Evolutionary conservation across 2,329 filamentous ascomycete genomes (phyloP), one percentile per base, ranked within the genome.

Genomic region (Tolypocladium tundrense): DNA sequence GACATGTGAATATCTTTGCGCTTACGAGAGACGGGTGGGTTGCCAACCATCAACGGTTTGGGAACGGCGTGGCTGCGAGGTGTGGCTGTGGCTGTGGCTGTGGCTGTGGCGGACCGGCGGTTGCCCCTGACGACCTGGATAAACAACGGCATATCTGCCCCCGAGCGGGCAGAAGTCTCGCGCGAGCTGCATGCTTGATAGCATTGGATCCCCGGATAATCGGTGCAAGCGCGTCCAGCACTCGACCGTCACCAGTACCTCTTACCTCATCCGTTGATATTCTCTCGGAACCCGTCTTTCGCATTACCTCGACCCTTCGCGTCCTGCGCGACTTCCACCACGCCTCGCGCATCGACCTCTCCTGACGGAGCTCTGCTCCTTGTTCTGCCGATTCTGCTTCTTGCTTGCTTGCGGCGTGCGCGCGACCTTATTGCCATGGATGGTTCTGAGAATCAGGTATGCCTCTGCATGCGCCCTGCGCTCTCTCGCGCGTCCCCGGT

Each of bases 281-380:
- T 13, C 31, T 51, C 31, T 35, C 9, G 3, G 27, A 16, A 19
- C 16, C 8, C 33, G 14, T 24, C 21, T 33, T 14, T n/a, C 19
- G 14, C 33, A 27, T 21, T 16, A 11, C 31, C 31, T 19, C 43
- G 43, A 51, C 45, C 24, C 35, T 31, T 51, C 37, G 48, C 48
- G 48, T 51, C 16, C 27, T 10, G 48, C 27, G 48, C 16, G 19
- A n/a, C 55, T 55, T 64, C 63, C 62, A 64, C 59, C 55, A 66
- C 64, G 61, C 64, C 67, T 61, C 65, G 66, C 53, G 62, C 68
- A 60, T 65, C 58, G 21, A 41, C 58, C 35, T 51, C 53, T 58
- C 56, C 59, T 60, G 61, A 64, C 67, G 73, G 73, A 68, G 70
- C 71, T 58, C 62, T 72, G 69, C 72, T 74, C 65, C 69, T 75